Base-by-base conservation (phyloP, 768 basidiomycete species). In the Tubosaeta brunneosetosa region DNA sequence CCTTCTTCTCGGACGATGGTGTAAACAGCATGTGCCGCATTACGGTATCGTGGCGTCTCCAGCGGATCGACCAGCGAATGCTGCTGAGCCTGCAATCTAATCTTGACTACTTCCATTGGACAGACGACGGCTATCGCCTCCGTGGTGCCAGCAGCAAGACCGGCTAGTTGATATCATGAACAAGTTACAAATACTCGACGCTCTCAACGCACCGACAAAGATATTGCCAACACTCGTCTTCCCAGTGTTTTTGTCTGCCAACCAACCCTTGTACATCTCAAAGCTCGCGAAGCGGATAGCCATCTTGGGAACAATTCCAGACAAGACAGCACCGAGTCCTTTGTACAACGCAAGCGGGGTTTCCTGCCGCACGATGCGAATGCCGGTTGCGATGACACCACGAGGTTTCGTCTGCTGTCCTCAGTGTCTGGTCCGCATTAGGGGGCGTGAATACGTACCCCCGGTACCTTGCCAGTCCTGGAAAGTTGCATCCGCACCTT, bases 401-500 rank as follows among this genome's bases (percentile, higher is more conserved):
- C 95, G 80, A 1, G 94, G 74, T 71, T 93, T 97, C 17, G 88
- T 90, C 97, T 98, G 11, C 6, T 27, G 37, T 36, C 34, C 52
- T 60, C 32, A 50, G 45, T 29, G 16, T 34, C 31, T 17, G 32
- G 19, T 6, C 29, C 27, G 31, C 16, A 6, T 11, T 22, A 31
- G 10, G 25, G 25, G 29, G 16, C 26, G 22, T 33, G 22, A 19
- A 26, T 3, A 86, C 90, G 67, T 71, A 98, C 97, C 44, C 97
- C 97, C 48, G 89, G 83, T 38, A 77, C 69, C 51, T 77, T 74
- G 32, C 93, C 83, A 10, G 93, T 86, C 71, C 76, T 83, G 53
- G 90, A 91, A 51, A 99, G 84, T 74, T 99, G 97, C 97, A 99
- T 99, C n/a, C 97, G 91, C 61, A 97, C 95, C 75, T 98, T 98